Conservation (phyloP, 768 basidiomycete genomes). For the Boletus subcaerulescens region DNA sequence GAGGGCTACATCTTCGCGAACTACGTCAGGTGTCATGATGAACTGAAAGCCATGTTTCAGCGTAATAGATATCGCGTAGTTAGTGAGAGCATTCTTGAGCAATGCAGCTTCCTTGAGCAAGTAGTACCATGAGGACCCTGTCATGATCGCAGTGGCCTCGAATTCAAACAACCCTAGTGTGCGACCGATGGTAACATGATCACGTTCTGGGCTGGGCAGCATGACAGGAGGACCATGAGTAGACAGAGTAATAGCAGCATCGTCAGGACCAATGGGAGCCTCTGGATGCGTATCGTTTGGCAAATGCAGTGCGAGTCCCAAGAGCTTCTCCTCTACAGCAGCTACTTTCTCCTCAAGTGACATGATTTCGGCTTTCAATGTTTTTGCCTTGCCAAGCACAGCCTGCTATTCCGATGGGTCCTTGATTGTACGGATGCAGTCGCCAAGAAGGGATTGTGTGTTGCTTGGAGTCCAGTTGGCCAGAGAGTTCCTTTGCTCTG, state of each 20-base stretch:
- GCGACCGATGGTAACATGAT: conserved; percentile 71
- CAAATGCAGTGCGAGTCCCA: conserved; percentile 65
- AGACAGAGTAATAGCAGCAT: conserved; percentile 63
- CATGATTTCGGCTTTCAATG: conserved; percentile 58
- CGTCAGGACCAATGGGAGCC: conserved; percentile 74
- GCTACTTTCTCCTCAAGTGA: conserved; percentile 54
- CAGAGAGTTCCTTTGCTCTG: conserved; percentile 56
- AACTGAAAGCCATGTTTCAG: conserved; percentile 78
- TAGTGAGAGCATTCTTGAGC: conserved; percentile 81
- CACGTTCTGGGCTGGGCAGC: conserved; percentile 51
- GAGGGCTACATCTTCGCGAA: conserved; percentile 79
- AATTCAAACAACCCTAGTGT: conserved; percentile 72
- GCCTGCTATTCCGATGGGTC: conserved; percentile 44
- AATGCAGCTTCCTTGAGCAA: conserved; percentile 80
- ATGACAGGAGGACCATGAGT: conserved; percentile 62
- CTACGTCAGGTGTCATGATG: conserved; percentile 84
- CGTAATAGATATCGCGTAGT: conserved; percentile 83
- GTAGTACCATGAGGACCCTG: conserved; percentile 93
- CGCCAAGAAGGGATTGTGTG: conserved; percentile 64
- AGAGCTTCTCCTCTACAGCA: conserved; percentile 56
- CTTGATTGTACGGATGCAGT: conserved; percentile 51
- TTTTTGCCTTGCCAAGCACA: conserved; percentile 57
- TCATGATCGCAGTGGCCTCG: conserved; percentile 72
- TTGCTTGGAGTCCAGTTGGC: conserved; percentile 58
- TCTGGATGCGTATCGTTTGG: conserved; percentile 88